Evolutionary conservation across 2,329 filamentous ascomycete genomes (phyloP).

Genomic region (Aspergillus pseudotamarii): DNA sequence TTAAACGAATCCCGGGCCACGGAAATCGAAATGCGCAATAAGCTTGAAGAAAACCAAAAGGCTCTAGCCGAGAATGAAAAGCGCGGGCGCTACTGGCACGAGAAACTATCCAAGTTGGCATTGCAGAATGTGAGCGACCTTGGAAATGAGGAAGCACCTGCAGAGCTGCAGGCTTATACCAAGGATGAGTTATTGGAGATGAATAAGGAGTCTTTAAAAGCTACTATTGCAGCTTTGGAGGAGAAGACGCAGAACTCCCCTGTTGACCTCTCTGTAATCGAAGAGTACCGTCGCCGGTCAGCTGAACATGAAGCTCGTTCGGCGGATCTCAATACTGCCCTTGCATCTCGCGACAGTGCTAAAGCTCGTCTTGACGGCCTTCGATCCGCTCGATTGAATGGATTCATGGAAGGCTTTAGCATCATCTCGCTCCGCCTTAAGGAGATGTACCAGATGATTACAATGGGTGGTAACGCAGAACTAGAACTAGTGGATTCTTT

Average conservation of each 20-base stretch:
- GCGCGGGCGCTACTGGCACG: constrained; percentile 80
- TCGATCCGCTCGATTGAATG: constrained; percentile 83
- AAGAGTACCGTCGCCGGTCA: constrained; percentile 83
- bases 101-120: constrained; percentile 81
- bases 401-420: constrained; percentile 98
- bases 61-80: constrained; percentile 82
- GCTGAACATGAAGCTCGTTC: constrained; percentile 80
- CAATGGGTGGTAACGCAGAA: constrained; percentile 98
- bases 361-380: constrained; percentile 94
- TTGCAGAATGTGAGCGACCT: constrained; percentile 80
- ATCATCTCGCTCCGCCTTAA: constrained; percentile 92
- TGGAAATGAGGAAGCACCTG: constrained; percentile 54
- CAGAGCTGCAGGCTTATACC: constrained; percentile 73
- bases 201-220: constrained; percentile 64
- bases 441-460: constrained; percentile 99
- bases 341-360: constrained; percentile 76
- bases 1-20: constrained; percentile 85
- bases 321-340: constrained; percentile 78
- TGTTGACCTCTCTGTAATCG: constrained; percentile 85
- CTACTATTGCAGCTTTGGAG: constrained; percentile 66
- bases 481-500: constrained; percentile 94
- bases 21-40: constrained; percentile 98
- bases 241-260: constrained; percentile 81
- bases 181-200: constrained; percentile 67
- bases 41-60: constrained; percentile 95